Base-by-base conservation (phyloP, 2,329 filamentous ascomycete species). In the Leptosphaerulina australis region DNA sequence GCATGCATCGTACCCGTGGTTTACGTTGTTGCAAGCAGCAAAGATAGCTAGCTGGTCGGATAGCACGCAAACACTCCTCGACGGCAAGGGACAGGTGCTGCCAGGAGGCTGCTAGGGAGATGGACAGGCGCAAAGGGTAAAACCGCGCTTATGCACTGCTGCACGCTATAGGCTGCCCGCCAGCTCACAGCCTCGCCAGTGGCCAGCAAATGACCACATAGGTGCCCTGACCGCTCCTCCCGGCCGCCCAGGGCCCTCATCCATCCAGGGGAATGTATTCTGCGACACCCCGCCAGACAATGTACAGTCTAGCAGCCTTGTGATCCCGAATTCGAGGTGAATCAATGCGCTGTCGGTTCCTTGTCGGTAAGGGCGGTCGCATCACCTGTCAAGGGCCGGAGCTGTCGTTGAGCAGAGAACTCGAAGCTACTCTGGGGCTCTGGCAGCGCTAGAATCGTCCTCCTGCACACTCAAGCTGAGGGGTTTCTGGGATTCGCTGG, bases 171-270 rank as follows among this genome's bases (percentile, higher is more conserved):
- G 52, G 29, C 46, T 56, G 57, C 47, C 59, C 52, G 59, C 56
- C 59, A 66, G 43, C 55, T 53, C 59, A 61, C 50, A 56, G 57
- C 58, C 58, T 59, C 41, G 48, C 41, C 41, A 50, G 55, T 55
- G 56, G 49, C 51, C 57, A 55, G 43, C 52, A 41, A 39, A 59
- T 66, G 58, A 63, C 56, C 60, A 38, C 49, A 44, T 45, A 34
- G 22, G 36, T 47, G 39, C 58, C 55, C 55, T 64, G 61, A 63
- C 62, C 63, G 61, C 63, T 61, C 54, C 55, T 60, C 56, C 55
- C 56, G 53, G 46, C 38, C 25, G 45, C 49, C 44, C 39, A 39
- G 47, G 18, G 37, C 36, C 36, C 47, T 51, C 44, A 43, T 50
- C 55, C 49, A 35, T 55, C 61, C 61, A 64, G 61, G 60, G 60